A percentile compares a stretch with the other conserved stretches of the same genome.
Evolutionary conservation across 2,329 filamentous ascomycete genomes (phyloP).

Genomic region (Didymella pomorum): DNA sequence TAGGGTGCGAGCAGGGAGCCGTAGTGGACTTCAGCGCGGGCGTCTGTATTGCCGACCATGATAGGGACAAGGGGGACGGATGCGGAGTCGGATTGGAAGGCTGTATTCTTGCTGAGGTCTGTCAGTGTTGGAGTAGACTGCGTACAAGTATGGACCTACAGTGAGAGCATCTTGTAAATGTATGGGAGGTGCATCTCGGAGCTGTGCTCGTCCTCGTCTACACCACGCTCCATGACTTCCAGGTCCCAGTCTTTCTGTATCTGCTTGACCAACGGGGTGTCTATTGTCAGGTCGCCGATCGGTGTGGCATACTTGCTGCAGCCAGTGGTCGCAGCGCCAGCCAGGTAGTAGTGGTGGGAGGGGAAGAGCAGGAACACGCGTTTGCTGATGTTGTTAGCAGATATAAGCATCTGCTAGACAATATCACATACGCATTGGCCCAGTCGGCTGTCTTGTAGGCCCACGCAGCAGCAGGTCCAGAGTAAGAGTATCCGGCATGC

Average conservation of each 20-base stretch:
- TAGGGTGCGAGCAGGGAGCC: conserved; percentile 80
- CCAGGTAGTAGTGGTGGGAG: conserved; percentile 85
- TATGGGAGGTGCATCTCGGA: conserved; percentile 97
- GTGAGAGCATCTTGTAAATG: conserved; percentile 78
- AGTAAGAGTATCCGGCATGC: conserved; percentile 93
- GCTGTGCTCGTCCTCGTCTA: conserved; percentile 87
- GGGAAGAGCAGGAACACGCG: conserved; percentile 92
- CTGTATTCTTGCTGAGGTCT: conserved; percentile 39
- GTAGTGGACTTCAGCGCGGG: conserved; percentile 70
- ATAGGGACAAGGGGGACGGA: conserved; percentile 85
- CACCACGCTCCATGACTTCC: conserved; percentile 64
- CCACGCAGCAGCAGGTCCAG: conserved; percentile 90
- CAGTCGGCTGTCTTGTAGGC: conserved; percentile 91
- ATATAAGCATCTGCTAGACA: not conserved
- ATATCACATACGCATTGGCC: conserved; percentile 67
- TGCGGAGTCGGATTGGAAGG: conserved; percentile 52
- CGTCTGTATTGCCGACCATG: conserved; percentile 78
- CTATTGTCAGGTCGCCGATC: conserved; percentile 73
- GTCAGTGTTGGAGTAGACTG: not conserved
- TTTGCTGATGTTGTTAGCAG: conserved; percentile 61
- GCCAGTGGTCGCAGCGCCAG: conserved; percentile 76
- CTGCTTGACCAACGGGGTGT: conserved; percentile 64
- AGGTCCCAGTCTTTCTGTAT: conserved; percentile 42
- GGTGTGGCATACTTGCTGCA: conserved; percentile 78
- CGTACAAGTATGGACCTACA: conserved; percentile 41